phyloP scores from a whole-genome alignment of 768 basidiomycete species.

The Strobilomyces dryophilus region DNA sequence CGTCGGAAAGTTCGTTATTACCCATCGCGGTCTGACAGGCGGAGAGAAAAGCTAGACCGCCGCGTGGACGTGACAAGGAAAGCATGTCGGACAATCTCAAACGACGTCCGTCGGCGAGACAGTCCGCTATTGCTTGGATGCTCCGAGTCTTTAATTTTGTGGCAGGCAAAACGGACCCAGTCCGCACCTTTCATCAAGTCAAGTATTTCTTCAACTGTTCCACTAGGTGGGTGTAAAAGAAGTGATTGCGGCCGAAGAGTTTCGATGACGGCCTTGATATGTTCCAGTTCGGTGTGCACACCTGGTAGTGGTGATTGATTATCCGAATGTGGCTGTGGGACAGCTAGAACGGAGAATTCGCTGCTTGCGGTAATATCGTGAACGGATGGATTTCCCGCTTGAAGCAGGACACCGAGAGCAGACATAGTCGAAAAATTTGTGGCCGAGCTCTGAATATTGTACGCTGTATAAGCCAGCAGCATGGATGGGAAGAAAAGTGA shows the following conservation, averaged over 20 bases:
- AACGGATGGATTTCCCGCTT: too few species aligned
- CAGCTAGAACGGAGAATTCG: not conserved
- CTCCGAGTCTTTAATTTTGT: too few species aligned
- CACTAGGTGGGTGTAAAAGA: not conserved
- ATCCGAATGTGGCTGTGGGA: not conserved
- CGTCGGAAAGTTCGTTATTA: too few species aligned
- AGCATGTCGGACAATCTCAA: too few species aligned
- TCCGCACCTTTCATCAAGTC: too few species aligned
- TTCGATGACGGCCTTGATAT: conserved; percentile 1
- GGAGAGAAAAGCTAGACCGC: too few species aligned
- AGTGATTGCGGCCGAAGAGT: not conserved
- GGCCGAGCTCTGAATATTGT: not conserved
- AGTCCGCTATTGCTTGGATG: too few species aligned
- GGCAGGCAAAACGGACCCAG: too few species aligned
- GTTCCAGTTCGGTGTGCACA: conserved; percentile 19
- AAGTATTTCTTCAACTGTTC: conserved; percentile 9
- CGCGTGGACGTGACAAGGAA: too few species aligned
- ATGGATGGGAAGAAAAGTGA: not conserved
- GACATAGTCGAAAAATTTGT: not conserved
- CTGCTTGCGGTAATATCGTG: not conserved
- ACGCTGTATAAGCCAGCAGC: not conserved
- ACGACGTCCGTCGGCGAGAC: too few species aligned
- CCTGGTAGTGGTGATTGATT: conserved; percentile 9
- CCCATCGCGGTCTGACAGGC: too few species aligned
- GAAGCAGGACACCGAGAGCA: not conserved